Evolutionary conservation across 2,329 filamentous ascomycete genomes (phyloP).

Genomic region (Cladosporium sp.): DNA sequence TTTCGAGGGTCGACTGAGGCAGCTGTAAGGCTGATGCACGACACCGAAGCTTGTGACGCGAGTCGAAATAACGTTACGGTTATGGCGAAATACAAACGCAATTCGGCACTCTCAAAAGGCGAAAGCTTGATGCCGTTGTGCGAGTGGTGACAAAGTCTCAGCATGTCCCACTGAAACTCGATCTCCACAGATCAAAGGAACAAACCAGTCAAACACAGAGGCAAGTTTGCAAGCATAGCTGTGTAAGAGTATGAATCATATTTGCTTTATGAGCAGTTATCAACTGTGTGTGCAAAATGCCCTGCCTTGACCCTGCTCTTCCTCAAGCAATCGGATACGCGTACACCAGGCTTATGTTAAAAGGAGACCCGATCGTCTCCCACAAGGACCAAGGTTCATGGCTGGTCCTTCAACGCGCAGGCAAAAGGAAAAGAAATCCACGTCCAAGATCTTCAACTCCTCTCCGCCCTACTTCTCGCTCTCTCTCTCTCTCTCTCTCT

Average conservation of each 20-base stretch:
- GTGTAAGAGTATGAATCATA: not conserved
- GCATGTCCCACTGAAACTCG: not conserved
- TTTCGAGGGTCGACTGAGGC: not conserved
- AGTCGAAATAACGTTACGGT: not conserved
- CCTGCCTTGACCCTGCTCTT: not conserved
- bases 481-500: not conserved
- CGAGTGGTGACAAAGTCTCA: not conserved
- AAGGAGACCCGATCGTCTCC: not conserved
- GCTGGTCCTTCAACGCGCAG: not conserved
- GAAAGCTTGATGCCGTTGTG: not conserved
- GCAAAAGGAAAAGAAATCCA: not conserved
- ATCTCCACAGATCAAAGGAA: not conserved
- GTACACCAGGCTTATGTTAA: not conserved
- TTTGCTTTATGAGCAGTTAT: not conserved
- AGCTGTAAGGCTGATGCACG: not conserved
- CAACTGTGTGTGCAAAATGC: not conserved
- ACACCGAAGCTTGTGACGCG: not conserved
- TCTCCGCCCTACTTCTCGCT: not conserved
- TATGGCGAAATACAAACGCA: not conserved
- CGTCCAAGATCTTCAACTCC: not conserved
- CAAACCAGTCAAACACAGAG: not conserved
- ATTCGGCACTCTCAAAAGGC: not conserved
- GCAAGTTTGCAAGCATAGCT: not conserved
- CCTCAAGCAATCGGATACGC: not conserved
- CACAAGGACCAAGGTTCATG: constrained; percentile 1